Evolutionary conservation across 495 filamentous ascomycete genomes (phyloP), one percentile per base, ranked within the genome.

Genomic region (Talaromyces nanjingensis): DNA sequence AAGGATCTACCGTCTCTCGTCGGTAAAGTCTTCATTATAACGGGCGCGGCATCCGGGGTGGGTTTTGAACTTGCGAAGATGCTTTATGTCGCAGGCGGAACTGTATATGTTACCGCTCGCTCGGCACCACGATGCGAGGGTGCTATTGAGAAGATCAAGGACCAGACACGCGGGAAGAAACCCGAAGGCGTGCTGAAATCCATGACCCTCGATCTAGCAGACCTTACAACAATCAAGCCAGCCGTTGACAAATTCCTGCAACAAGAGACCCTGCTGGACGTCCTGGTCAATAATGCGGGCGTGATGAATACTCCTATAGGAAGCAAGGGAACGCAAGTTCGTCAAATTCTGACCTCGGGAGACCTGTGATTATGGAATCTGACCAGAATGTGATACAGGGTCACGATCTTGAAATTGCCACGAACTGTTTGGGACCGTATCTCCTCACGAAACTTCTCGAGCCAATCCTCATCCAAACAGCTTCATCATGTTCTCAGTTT

Each of bases 241-340:
- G 71, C 80, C 1, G 83, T 77, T 5, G 65, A 78, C 7, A 62
- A 65, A 4, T 81, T 84, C 65, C 65, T 71, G 6, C 52, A 59
- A 0, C 61, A 72, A 47, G 79, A 84, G 68, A 65, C 64, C 3
- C 65, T 74, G n/a, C 74, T 86, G 1, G 79, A 86, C 61, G 77
- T 84, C 7, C 72, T 87, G 0, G 83, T 73, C 67, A 84, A 85
- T 64, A 85, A 86, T 65, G 83, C 84, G 0, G 84, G 83, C 6
- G 69, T 86, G 27, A 69, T 71, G 42, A 52, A 70, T 12, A 71
- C 75, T 0, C 71, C 74, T 0, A 11, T 14, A 1, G 76, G 71
- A 14, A 68, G 61, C 18, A 47, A 62, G 57, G 57, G 29, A 59
- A 59, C 20, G 22, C 54, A 57, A n/a, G 54, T 57, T 22, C 22